These are phyloP conservation scores for Mycena latifolia DNA, from an alignment of 768 basidiomycete genomes.

Conservation along the genomic window DNA sequence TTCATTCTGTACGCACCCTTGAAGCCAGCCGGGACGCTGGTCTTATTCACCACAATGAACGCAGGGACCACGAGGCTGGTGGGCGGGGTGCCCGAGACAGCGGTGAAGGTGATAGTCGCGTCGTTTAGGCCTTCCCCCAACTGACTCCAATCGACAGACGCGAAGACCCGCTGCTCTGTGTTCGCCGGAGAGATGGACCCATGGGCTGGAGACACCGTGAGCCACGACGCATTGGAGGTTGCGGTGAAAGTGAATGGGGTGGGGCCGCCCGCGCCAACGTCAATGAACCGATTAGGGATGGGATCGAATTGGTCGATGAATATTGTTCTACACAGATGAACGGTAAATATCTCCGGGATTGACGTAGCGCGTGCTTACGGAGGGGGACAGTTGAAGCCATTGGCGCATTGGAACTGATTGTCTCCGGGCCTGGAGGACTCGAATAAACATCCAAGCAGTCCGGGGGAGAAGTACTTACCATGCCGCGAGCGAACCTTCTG, in stretches of 20 bases:
- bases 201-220: conserved; percentile 57
- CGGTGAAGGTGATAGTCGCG: conserved; percentile 60
- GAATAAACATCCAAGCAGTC: neutral
- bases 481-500: conserved; percentile 72
- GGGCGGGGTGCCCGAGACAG: conserved; percentile 56
- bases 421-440: conserved; percentile 70
- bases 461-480: conserved; percentile 53
- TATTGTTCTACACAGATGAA: conserved; percentile 51
- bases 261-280: conserved; percentile 73
- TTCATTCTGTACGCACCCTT: conserved; percentile 60
- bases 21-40: conserved; percentile 56
- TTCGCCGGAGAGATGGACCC: conserved; percentile 62
- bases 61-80: conserved; percentile 44
- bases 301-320: conserved; percentile 70
- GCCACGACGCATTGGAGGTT: conserved; percentile 64
- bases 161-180: conserved; percentile 66
- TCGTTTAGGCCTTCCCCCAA: conserved; percentile 51
- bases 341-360: too few relatives aligned
- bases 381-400: conserved; percentile 52
- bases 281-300: conserved; percentile 66
- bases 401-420: conserved; percentile 68
- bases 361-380: conserved; percentile 40
- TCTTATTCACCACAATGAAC: conserved; percentile 53
- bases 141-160: conserved; percentile 70
- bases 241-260: conserved; percentile 67